A percentile compares a stretch with the other conserved stretches of the same genome.
phyloP scores from a whole-genome alignment of 306 rosid genomes.

The Begonia masoniana region DNA sequence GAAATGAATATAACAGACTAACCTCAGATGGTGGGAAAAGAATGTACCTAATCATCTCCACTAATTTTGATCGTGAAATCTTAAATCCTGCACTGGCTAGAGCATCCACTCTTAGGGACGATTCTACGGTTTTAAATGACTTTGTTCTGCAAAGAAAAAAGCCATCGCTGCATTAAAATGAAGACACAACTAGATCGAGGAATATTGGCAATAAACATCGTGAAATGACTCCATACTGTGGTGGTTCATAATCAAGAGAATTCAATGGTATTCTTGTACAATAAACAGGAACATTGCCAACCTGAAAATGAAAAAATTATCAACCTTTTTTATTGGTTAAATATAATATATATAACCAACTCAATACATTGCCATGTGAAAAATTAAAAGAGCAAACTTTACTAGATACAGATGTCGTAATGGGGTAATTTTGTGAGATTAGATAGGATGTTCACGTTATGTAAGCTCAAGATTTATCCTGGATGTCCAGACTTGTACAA shows the following conservation, averaged over 20 bases:
- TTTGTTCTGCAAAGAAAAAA: conserved; percentile 45
- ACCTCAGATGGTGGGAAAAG: background rate
- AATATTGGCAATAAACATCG: conserved; percentile 7
- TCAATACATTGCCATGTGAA: background rate
- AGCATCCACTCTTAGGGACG: conserved; percentile 80
- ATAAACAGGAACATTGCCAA: conserved; percentile 72
- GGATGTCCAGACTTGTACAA: too few species aligned
- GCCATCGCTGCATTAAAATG: conserved; percentile 2
- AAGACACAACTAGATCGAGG: conserved; percentile 2
- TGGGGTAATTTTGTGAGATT: too few species aligned
- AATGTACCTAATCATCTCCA: conserved; percentile 60
- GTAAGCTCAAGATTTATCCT: too few species aligned
- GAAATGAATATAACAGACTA: too few species aligned
- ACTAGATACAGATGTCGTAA: too few species aligned
- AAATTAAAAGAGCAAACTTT: background rate
- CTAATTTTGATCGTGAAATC: conserved; percentile 83
- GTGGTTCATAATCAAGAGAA: conserved; percentile 86
- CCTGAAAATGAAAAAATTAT: conserved; percentile 38
- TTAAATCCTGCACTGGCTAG: conserved; percentile 95
- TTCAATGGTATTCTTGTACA: conserved; percentile 68
- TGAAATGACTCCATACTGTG: conserved; percentile 33
- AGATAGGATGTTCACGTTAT: too few species aligned
- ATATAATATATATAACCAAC: too few species aligned
- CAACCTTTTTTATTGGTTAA: background rate
- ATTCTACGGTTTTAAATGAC: conserved; percentile 65